Conservation (phyloP, 2,329 filamentous ascomycete genomes). For the Sclerotinia subarctica region DNA sequence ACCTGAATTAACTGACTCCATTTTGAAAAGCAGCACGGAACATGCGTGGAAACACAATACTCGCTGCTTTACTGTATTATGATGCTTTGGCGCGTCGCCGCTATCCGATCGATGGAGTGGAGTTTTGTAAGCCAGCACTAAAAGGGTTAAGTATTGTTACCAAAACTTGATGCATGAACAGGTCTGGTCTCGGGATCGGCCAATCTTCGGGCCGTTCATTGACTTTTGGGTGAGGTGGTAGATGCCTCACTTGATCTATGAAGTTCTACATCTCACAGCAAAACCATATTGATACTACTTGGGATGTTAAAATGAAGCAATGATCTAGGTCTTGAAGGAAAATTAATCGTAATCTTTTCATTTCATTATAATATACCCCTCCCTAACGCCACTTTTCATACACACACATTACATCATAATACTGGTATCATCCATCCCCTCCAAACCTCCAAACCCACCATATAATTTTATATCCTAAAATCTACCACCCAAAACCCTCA, state of each 20-base stretch:
- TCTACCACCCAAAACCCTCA: constrained; percentile 56
- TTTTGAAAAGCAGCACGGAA: constrained; percentile 32
- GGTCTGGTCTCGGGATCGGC: background rate
- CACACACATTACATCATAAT: background rate
- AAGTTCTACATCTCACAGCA: background rate
- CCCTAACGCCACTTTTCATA: background rate
- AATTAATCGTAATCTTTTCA: background rate
- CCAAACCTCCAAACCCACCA: background rate
- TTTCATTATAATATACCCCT: background rate
- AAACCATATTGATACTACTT: too few relatives aligned
- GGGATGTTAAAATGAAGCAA: too few relatives aligned
- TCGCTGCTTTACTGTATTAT: constrained; percentile 37
- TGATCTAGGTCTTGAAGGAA: too few relatives aligned
- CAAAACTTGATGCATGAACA: background rate
- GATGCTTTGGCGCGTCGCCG: constrained; percentile 16
- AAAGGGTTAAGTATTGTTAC: constrained; percentile 11
- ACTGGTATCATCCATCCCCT: background rate
- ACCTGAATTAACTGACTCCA: constrained; percentile 34
- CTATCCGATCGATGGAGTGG: constrained; percentile 9
- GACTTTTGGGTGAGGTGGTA: too few relatives aligned
- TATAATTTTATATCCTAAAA: background rate
- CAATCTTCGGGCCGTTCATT: background rate
- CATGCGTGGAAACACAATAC: constrained; percentile 25
- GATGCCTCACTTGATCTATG: background rate
- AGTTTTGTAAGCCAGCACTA: constrained; percentile 15